Evolutionary conservation across 345 rosid genomes (phyloP).

Genomic region (Arabis hirsuta): DNA sequence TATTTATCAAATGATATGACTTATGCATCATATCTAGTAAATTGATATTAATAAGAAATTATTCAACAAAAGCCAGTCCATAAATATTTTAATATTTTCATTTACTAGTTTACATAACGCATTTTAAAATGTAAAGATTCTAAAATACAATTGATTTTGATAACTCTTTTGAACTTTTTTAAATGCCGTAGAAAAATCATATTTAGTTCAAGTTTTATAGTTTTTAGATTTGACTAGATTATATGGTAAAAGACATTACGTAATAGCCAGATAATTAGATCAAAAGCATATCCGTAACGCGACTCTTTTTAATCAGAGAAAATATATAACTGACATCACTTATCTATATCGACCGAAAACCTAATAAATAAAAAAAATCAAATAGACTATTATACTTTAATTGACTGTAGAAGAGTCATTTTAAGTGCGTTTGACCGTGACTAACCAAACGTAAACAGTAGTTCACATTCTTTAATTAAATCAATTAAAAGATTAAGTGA

Average conservation of each 20-base stretch:
- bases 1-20: not conserved
- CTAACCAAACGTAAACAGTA: constrained; percentile 18
- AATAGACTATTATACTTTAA: constrained; percentile 24
- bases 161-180: not conserved
- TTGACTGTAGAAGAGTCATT: constrained; percentile 41
- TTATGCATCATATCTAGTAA: not conserved
- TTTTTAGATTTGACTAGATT: constrained; percentile 14
- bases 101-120: no score
- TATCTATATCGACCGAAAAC: not conserved
- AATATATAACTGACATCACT: not conserved
- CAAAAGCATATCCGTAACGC: constrained; percentile 5
- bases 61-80: no score
- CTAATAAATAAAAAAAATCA: not conserved
- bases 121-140: not conserved
- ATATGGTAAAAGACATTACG: not conserved
- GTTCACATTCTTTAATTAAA: not conserved
- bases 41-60: not conserved
- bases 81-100: no score
- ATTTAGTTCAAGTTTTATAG: not conserved
- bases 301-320: constrained; percentile 10
- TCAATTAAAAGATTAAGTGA: not conserved
- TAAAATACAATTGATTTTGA: not conserved
- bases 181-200: not conserved
- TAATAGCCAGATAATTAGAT: not conserved
- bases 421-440: constrained; percentile 40